These are phyloP conservation scores for Myxozyma kluyveri DNA, from an alignment of 805 yeast species.

Conservation along the genomic window DNA sequence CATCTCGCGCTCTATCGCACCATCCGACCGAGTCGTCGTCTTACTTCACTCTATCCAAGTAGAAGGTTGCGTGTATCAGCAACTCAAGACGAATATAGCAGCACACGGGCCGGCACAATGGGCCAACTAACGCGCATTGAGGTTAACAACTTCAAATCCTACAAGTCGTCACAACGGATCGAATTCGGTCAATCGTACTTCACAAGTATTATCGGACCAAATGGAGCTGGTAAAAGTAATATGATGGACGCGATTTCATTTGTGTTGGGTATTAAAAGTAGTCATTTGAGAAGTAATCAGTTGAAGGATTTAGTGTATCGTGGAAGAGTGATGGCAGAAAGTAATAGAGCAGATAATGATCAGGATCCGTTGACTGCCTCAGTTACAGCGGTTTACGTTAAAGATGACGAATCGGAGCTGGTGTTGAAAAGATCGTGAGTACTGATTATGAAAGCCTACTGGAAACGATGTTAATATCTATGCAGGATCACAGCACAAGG, in stretches of 20 bases:
- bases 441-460: not conserved
- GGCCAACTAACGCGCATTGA: slow-evolving; percentile 79
- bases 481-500: slow-evolving; percentile 48
- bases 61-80: not conserved
- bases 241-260: slow-evolving; percentile 97
- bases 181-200: slow-evolving; percentile 78
- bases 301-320: slow-evolving; percentile 78
- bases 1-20: too few species aligned
- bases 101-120: too few species aligned
- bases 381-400: slow-evolving; percentile 74
- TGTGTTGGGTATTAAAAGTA: slow-evolving; percentile 79
- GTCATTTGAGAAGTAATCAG: slow-evolving; percentile 70
- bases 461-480: not conserved
- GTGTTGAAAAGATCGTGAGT: slow-evolving; percentile 55
- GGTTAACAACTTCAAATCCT: slow-evolving; percentile 85
- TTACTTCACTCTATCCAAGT: not conserved
- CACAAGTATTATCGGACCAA: slow-evolving; percentile 95
- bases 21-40: too few species aligned
- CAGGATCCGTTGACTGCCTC: slow-evolving; percentile 50
- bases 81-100: too few species aligned
- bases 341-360: slow-evolving; percentile 29
- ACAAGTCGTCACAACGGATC: slow-evolving; percentile 67
- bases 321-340: slow-evolving; percentile 48
- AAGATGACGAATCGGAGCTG: slow-evolving; percentile 53
- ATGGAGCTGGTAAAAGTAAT: slow-evolving; percentile 96